Evolutionary conservation across 352 stramenopile genomes (phyloP).

Genomic region (Albugo candida): DNA sequence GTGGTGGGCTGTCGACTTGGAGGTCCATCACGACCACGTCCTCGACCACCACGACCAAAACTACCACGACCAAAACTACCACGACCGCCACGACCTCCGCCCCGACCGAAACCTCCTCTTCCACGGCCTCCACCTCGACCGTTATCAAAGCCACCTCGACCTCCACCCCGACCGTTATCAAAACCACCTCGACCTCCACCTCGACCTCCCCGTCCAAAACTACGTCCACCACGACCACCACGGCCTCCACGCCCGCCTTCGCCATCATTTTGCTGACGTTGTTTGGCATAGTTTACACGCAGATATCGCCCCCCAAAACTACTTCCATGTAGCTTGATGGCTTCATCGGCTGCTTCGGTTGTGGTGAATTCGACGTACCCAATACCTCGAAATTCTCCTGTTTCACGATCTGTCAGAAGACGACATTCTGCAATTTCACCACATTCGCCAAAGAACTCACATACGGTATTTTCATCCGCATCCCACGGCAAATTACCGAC

Average conservation of each 20-base stretch:
- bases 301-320: conserved; percentile 86
- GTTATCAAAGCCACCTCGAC: conserved; percentile 13
- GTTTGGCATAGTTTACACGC: conserved; percentile 89
- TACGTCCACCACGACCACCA: conserved; percentile 11
- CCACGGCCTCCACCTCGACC: conserved; percentile 16
- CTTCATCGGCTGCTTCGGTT: conserved; percentile 85
- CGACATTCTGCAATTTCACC: conserved; percentile 89
- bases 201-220: conserved; percentile 9
- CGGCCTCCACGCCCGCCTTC: conserved; percentile 17
- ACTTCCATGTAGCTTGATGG: conserved; percentile 80
- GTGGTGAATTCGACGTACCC: conserved; percentile 94
- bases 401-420: conserved; percentile 93
- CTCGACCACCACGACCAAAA: conserved; percentile 18
- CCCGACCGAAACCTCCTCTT: conserved; percentile 11
- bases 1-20: conserved; percentile 70
- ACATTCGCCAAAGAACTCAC: conserved; percentile 85
- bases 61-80: conserved; percentile 13
- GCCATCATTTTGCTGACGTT: conserved; percentile 18
- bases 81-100: conserved; percentile 14
- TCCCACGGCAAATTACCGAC: conserved; percentile 95
- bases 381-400: conserved; percentile 95
- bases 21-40: conserved; percentile 42
- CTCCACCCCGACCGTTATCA: conserved; percentile 29
- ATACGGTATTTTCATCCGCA: conserved; percentile 88
- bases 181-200: conserved; percentile 30